Evolutionary conservation across 352 stramenopile genomes (phyloP), one percentile per base, ranked within the genome.

Genomic region (Globisporangium uncinulatum): DNA sequence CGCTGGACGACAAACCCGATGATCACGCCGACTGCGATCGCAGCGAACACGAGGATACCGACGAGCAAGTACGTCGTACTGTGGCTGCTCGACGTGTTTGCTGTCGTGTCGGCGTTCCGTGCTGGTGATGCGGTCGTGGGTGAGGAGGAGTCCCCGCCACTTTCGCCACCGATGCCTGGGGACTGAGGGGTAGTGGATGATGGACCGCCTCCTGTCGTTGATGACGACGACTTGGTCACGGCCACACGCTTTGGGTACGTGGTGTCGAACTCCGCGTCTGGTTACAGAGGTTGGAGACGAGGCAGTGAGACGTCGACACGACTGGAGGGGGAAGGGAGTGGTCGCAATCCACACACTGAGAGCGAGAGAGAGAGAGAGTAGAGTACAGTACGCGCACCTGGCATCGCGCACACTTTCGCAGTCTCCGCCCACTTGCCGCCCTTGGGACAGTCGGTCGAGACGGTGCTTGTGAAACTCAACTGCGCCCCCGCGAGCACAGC

Each of bases 1-100:
- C 65, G 65, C 48, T 71, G 64, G 36, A 67, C 29, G n/a, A 65
- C n/a, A 20, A 56, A 69, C 1, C 20, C 55, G 31, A 72, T 66
- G 14, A 45, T 32, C 1, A 47, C 61, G 15, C 51, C 61, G 34
- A 72, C 41, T 9, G 61, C 37, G 36, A 72, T 53, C 6, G 52
- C 64, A n/a, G 43, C 59, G 14, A 67, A 41, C n/a, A 67, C 56
- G 21, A 71, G 48, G 24, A 61, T 6, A 19, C 64, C 64, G n/a
- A 63, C 56, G 20, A 64, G 39, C 10, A 71, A 44, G 44, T 51
- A 52, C 48, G 51, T 54, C 10, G 54, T 59, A 8, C 36, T 62
- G 48, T 56, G 59, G 36, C 41, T 45, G 24, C 47, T 54, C 14
- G 36, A 29, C 10, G 37, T 45, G 20, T 41, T 34, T 21, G 19